Evolutionary conservation across 1,284 basidiomycete species (phyloP).

Genomic region (Ustilago tritici): DNA sequence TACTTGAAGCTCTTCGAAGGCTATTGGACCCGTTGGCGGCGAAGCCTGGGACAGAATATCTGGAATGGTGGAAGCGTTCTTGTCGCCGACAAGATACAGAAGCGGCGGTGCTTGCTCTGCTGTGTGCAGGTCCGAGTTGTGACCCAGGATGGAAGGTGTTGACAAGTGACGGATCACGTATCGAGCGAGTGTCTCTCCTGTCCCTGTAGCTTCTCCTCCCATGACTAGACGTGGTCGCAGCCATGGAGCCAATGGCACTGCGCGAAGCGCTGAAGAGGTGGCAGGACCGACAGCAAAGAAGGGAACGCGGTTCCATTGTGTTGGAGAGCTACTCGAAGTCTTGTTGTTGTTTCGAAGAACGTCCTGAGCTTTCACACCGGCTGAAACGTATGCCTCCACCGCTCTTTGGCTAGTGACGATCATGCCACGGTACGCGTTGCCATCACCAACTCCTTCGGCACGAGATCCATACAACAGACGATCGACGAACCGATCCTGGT

Average conservation of each 20-base stretch:
- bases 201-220: conserved; percentile 63
- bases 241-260: conserved; percentile 45
- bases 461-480: conserved; percentile 43
- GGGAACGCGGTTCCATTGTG: conserved; percentile 58
- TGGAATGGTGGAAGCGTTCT: conserved; percentile 55
- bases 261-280: conserved; percentile 51
- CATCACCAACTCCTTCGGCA: not conserved
- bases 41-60: conserved; percentile 45
- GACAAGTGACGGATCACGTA: conserved; percentile 55
- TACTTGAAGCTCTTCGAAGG: conserved; percentile 56
- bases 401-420: conserved; percentile 65
- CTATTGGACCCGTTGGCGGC: conserved; percentile 40
- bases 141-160: conserved; percentile 27
- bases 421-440: conserved; percentile 52
- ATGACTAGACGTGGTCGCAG: conserved; percentile 54
- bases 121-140: conserved; percentile 15
- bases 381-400: conserved; percentile 62
- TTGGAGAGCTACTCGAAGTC: conserved; percentile 34
- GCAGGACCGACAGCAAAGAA: conserved; percentile 68
- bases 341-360: conserved; percentile 25
- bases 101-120: conserved; percentile 32
- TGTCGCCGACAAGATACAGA: conserved; percentile 65
- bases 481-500: conserved; percentile 48
- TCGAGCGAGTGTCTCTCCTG: conserved; percentile 58
- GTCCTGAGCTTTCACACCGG: conserved; percentile 40